phyloP scores from a whole-genome alignment of 1,284 basidiomycete genomes.

The Afroboletus lepidellus region DNA sequence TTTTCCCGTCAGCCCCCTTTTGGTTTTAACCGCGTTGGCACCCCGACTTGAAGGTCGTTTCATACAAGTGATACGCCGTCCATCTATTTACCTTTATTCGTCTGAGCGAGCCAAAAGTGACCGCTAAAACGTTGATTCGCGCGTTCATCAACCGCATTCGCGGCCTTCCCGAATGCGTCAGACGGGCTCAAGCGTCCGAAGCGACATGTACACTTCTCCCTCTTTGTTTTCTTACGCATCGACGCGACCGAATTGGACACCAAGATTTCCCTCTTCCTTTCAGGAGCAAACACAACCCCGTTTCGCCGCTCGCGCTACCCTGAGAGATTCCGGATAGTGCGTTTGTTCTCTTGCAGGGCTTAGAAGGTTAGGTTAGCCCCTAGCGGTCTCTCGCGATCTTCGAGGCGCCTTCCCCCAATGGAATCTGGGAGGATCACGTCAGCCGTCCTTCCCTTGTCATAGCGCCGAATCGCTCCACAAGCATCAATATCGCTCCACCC shows the following conservation, averaged over 20 bases:
- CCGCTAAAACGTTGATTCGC: constrained; percentile 1
- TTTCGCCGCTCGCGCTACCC: neutral
- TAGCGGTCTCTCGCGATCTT: neutral
- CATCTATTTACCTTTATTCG: neutral
- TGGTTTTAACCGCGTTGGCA: neutral
- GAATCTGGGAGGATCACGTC: neutral
- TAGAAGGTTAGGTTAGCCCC: neutral
- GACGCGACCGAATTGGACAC: neutral
- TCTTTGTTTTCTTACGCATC: neutral
- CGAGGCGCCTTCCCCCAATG: neutral
- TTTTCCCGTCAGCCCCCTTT: neutral
- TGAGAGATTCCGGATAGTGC: neutral
- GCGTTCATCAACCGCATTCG: neutral
- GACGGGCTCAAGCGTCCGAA: neutral
- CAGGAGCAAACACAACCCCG: neutral
- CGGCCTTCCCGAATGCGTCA: neutral
- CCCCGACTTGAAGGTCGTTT: neutral
- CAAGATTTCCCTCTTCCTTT: neutral
- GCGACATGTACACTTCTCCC: neutral
- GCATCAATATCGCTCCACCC: neutral
- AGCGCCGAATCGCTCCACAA: constrained; percentile 3
- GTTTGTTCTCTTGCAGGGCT: neutral
- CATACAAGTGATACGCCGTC: neutral
- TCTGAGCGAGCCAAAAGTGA: neutral
- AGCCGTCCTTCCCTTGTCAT: neutral